phyloP scores from a whole-genome alignment of 768 basidiomycete genomes.

The Auricularia sp. region DNA sequence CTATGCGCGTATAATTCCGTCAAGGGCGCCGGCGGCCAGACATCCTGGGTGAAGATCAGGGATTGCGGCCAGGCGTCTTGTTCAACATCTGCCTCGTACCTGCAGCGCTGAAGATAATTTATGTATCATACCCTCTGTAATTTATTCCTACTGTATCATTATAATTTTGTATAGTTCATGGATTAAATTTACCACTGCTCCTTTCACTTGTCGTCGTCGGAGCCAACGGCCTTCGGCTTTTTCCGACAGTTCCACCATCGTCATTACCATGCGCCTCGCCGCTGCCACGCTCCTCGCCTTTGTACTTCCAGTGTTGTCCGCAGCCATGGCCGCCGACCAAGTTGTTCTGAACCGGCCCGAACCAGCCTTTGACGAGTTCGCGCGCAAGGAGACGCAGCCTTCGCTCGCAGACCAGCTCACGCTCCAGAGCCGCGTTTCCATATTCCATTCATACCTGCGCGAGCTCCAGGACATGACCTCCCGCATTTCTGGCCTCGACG shows the following conservation, averaged over 20 bases:
- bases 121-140: not conserved
- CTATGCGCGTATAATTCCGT: not conserved
- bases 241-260: too few species aligned
- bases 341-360: not conserved
- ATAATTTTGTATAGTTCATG: too few species aligned
- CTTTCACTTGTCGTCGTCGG: too few species aligned
- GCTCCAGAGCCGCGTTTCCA: slow-evolving; percentile 62
- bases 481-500: slow-evolving; percentile 26
- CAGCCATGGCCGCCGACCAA: not conserved
- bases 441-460: slow-evolving; percentile 76
- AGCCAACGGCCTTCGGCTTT: too few species aligned
- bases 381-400: slow-evolving; percentile 24
- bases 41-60: not conserved
- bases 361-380: not conserved
- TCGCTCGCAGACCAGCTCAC: slow-evolving; percentile 69
- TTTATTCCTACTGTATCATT: too few species aligned
- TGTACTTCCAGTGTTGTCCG: not conserved
- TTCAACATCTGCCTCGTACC: not conserved
- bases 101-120: not conserved
- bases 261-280: not conserved
- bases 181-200: too few species aligned
- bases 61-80: not conserved
- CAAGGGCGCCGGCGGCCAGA: not conserved
- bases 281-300: not conserved
- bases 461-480: slow-evolving; percentile 50